Evolutionary conservation across 169 alveolate species (phyloP), one percentile per base, ranked within the genome.

Genomic region (Eimeria maxima): DNA sequence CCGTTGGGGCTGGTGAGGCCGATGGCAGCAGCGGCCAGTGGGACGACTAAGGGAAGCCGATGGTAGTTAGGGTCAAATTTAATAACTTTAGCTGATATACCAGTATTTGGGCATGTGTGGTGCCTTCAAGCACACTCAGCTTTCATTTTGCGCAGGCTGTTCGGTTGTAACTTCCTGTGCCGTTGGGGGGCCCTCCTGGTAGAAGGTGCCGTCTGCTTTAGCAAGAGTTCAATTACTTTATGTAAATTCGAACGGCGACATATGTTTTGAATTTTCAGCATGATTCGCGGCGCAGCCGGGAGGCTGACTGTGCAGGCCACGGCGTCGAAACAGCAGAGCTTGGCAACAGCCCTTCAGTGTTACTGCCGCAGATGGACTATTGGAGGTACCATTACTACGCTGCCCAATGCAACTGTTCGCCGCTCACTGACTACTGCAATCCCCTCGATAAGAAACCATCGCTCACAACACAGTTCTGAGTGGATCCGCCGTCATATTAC

Each of bases 401-500:
- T 29, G 29, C 45, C 27, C 53, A 33, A 20, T n/a, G 8, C 13
- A 84, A 47, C 78, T 14, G 74, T 29, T 24, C 44, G 33, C 44
- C 93, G 93, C 45, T 29, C 42, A 18, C 45, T 84, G 16, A 38
- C 80, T 3, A 84, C 38, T 16, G 80, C 60, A 27, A 84, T 84
- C 29, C 93, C 93, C 22, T 11, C 78, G 7, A 60, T 84, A 29
- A 55, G 93, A 42, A 97, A 97, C 93, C 65, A 76, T 50, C 86
- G 87, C 29, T 80, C 96, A 16, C 86, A 53, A 38, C 97, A 95
- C 63, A 86, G 93, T 60, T 89, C 97, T 38, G 96, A 90, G 95
- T 95, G 97, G 97, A 91, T 95, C 11, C 74, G 86, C 42, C 65
- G 97, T 53, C 97, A 95, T 22, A 87, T 95, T 16, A 71, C 93